Percentiles rank a stretch among this genome's conserved stretches.
Conservation (phyloP, 768 basidiomycete species). For the Suillus fuscotomentosus region DNA sequence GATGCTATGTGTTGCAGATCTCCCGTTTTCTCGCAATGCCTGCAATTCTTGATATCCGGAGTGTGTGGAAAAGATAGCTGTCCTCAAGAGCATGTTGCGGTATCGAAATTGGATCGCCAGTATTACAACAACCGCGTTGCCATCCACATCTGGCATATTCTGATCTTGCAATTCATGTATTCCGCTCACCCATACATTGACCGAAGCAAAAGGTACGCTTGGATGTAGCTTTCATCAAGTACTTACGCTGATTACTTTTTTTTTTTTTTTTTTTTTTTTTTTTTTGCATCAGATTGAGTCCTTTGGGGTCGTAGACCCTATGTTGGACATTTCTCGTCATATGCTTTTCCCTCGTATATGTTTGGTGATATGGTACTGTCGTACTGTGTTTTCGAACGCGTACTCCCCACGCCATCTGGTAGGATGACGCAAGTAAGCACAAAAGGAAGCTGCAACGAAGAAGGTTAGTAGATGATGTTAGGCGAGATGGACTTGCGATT, state of each 20-base stretch:
- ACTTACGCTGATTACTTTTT: neutral
- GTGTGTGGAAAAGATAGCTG: constrained; percentile 36
- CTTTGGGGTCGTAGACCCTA: too few relatives aligned
- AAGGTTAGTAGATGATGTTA: too few relatives aligned
- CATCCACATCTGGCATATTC: constrained; percentile 48
- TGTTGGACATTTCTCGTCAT: too few relatives aligned
- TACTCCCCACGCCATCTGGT: too few relatives aligned
- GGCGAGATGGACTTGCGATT: too few relatives aligned
- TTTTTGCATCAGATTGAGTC: too few relatives aligned
- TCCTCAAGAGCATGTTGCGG: constrained; percentile 33
- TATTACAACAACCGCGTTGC: constrained; percentile 44
- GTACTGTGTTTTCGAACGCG: too few relatives aligned
- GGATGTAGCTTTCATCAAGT: neutral
- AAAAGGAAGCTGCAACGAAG: too few relatives aligned
- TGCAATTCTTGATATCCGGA: constrained; percentile 30
- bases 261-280: too few relatives aligned
- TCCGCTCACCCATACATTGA: constrained; percentile 11
- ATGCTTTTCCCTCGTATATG: too few relatives aligned
- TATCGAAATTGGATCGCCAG: constrained; percentile 21
- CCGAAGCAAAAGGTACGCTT: constrained; percentile 7
- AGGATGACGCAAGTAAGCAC: too few relatives aligned
- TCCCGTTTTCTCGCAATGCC: constrained; percentile 38
- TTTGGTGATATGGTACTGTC: too few relatives aligned
- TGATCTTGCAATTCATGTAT: constrained; percentile 39
- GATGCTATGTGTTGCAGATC: constrained; percentile 29